Evolutionary conservation across 108 stramenopile species (phyloP).

Genomic region (Heterococcus sp.): DNA sequence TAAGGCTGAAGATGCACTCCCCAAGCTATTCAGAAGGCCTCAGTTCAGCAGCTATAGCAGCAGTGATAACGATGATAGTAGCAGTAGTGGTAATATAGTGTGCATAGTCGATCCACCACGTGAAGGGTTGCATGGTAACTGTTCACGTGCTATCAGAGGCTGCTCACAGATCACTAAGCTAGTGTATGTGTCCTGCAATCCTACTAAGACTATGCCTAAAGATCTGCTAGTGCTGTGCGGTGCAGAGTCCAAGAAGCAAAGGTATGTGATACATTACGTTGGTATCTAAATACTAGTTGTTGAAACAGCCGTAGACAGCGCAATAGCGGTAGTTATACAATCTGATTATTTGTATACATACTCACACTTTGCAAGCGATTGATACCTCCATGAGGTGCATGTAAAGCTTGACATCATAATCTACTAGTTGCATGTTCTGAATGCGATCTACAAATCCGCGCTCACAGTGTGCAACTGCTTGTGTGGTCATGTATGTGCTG

Average conservation of each 20-base stretch:
- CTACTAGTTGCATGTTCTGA: no score
- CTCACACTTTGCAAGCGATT: no score
- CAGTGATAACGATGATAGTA: not conserved
- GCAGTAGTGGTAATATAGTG: slow-evolving; percentile 45
- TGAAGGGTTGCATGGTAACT: slow-evolving; percentile 76
- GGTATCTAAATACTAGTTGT: no score
- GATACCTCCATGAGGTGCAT: no score
- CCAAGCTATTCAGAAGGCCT: not conserved
- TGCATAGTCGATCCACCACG: slow-evolving; percentile 90
- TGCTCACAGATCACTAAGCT: slow-evolving; percentile 69
- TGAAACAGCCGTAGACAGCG: no score
- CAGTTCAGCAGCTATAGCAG: not conserved
- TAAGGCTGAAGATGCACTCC: not conserved
- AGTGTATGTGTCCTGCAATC: slow-evolving; percentile 92
- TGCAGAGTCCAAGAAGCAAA: slow-evolving; percentile 30
- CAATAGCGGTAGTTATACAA: no score
- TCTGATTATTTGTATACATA: no score
- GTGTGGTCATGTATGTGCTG: no score
- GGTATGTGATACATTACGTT: no score
- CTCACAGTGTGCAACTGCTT: no score
- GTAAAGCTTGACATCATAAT: no score
- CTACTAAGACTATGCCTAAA: slow-evolving; percentile 70
- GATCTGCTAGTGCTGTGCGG: slow-evolving; percentile 74
- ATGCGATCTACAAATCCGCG: no score
- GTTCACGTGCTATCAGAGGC: slow-evolving; percentile 67